Base-by-base conservation (phyloP, 768 basidiomycete species). In the Gymnopilus junonius region DNA sequence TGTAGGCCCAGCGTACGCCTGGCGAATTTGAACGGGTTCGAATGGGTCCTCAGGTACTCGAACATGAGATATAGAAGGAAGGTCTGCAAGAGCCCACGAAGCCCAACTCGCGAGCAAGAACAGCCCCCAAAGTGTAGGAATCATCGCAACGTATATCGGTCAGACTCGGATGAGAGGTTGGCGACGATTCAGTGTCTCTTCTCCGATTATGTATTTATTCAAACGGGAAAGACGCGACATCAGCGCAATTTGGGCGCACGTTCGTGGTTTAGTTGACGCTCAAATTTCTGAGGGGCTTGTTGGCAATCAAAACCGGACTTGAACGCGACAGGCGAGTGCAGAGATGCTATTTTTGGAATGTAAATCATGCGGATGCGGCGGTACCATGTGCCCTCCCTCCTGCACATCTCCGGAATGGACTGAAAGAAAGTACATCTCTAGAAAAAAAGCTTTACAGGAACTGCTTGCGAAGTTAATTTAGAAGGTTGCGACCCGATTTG, bases 1-100 rank as follows among this genome's bases (percentile, higher is more conserved):
- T n/a, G 62, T 67, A 23, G 69, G 57, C 3, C 69, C 69, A 12
- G 64, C 66, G 39, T 70, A 70, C 11, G 67, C 69, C 17, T 64
- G 59, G 39, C 69, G 67, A 7, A 67, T 54, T 53, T 70, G 69
- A 40, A 67, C 64, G 31, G 66, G 66, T 46, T 64, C 58, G n/a
- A 55, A 60, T 8, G 42, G 11, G 29, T 64, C 34, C 7, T 39
- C 40, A 25, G 64, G 61, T 14, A 65, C 60, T 3, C 57, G 56
- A 21, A 55, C 39, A 25, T 55, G 54, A 39, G 54, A 62, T 21
- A 62, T 57, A 20, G 61, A 62, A 1, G 61, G 61, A n/a, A 62
- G 32, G 11, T 32, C 54, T 5, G 55, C 55, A 7, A 58, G 29
- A 20, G 46, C 40, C n/a, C 29, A 39, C 17, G 61, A 57, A n/a